Conservation (phyloP, 169 alveolate species). For the Plasmodium knowlesi region DNA sequence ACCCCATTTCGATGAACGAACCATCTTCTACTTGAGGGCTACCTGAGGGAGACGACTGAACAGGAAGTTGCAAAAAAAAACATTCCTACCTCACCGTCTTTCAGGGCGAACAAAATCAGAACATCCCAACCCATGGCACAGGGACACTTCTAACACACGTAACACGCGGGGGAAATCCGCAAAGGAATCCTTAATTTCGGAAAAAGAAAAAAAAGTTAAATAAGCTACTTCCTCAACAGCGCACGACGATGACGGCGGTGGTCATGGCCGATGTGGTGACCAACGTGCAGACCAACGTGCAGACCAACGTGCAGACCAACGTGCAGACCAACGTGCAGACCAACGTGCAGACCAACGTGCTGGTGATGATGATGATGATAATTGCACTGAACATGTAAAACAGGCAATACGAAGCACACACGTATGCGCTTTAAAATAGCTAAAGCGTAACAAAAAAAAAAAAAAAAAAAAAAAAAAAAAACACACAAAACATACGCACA, state of each 20-base stretch:
- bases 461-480: neutral
- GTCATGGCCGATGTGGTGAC: no score
- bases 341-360: no score
- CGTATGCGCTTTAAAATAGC: neutral
- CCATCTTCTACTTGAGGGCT: constrained; percentile 17
- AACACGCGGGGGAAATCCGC: neutral
- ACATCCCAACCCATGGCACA: no score
- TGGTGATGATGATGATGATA: neutral
- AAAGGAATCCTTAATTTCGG: neutral
- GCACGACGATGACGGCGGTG: neutral
- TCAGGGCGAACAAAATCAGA: neutral
- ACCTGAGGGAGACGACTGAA: neutral
- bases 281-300: no score
- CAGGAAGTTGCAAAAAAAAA: neutral
- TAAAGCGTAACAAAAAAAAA: neutral
- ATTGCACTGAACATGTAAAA: neutral
- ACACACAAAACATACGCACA: no score
- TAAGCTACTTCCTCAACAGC: neutral
- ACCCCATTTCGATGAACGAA: constrained; percentile 50
- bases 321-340: no score
- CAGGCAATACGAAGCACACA: neutral
- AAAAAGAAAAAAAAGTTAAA: neutral
- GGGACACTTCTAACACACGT: neutral
- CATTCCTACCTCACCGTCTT: neutral
- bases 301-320: no score